phyloP scores from a whole-genome alignment of 2,329 filamentous ascomycete genomes.

The Cladosporium colombiae region DNA sequence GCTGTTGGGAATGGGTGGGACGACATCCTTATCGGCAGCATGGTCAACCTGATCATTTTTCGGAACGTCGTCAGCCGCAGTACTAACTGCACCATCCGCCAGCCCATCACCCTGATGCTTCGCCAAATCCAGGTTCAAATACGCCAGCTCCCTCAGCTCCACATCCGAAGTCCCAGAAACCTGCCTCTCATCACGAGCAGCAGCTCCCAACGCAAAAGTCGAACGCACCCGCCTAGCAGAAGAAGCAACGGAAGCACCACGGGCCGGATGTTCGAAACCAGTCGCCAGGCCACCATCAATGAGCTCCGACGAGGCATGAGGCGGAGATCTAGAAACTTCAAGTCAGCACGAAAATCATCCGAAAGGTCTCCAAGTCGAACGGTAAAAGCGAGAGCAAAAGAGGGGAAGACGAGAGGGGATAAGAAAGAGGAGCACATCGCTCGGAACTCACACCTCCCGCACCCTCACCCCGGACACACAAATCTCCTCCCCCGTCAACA shows the following conservation, averaged over 20 bases:
- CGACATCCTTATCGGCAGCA: neutral
- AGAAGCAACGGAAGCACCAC: neutral
- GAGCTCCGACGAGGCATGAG: neutral
- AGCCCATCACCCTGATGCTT: slow-evolving; percentile 7
- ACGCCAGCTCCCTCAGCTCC: slow-evolving; percentile 14
- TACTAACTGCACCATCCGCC: neutral
- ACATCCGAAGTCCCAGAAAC: slow-evolving; percentile 2
- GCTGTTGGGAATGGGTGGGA: neutral
- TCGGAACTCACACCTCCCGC: slow-evolving; percentile 17
- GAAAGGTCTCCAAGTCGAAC: neutral
- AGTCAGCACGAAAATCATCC: neutral
- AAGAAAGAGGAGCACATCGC: too few species aligned
- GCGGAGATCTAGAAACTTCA: neutral
- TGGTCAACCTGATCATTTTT: neutral
- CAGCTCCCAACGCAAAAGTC: slow-evolving; percentile 4
- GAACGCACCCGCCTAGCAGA: slow-evolving; percentile 2
- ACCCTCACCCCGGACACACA: neutral
- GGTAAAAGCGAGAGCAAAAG: too few species aligned
- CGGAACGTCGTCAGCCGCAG: neutral
- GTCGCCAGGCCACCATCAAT: neutral
- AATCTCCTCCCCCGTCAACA: slow-evolving; percentile 30
- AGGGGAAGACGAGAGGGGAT: neutral
- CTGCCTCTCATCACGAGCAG: neutral
- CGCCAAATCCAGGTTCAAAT: slow-evolving; percentile 12
- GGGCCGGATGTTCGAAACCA: neutral